A percentile compares a stretch with the other conserved stretches of the same genome.
These are phyloP conservation scores for Boletus sensibilis DNA, from an alignment of 768 basidiomycete genomes.

Conservation along the genomic window DNA sequence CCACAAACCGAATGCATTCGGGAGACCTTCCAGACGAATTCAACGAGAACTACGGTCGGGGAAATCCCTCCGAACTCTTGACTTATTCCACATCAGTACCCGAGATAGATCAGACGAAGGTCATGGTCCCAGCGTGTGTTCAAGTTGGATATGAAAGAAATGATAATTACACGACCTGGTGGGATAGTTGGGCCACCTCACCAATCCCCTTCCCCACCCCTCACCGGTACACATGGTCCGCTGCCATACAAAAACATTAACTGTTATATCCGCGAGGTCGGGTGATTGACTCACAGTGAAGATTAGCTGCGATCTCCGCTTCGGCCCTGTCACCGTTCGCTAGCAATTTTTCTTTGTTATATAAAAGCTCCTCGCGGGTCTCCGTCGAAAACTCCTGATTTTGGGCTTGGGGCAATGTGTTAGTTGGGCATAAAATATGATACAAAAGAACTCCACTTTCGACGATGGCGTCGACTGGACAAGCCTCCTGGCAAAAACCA, in stretches of 20 bases:
- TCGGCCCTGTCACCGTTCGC: conserved; percentile 96
- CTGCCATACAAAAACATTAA: conserved; percentile 42
- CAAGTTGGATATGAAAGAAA: conserved; percentile 5
- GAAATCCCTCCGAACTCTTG: background rate
- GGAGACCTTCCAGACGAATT: background rate
- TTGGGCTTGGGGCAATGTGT: conserved; percentile 60
- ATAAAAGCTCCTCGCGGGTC: conserved; percentile 95
- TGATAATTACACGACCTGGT: conserved; percentile 27
- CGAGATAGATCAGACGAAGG: conserved; percentile 2
- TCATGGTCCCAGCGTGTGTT: conserved; percentile 2
- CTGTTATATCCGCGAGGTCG: conserved; percentile 12
- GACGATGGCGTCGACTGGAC: conserved; percentile 98
- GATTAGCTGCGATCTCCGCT: conserved; percentile 95
- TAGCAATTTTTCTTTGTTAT: conserved; percentile 98
- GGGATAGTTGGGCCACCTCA: conserved; percentile 9
- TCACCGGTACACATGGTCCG: conserved; percentile 87
- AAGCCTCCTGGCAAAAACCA: conserved; percentile 99
- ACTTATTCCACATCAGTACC: background rate
- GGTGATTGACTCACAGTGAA: conserved; percentile 54
- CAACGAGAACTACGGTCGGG: background rate
- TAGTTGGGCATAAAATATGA: conserved; percentile 3
- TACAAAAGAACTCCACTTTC: conserved; percentile 67
- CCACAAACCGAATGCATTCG: background rate
- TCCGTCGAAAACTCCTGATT: conserved; percentile 98
- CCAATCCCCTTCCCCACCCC: conserved; percentile 1